Percentiles rank a stretch among this genome's conserved stretches.
phyloP scores from a whole-genome alignment of 441 rosid genomes.

The Biscutella auriculata region DNA sequence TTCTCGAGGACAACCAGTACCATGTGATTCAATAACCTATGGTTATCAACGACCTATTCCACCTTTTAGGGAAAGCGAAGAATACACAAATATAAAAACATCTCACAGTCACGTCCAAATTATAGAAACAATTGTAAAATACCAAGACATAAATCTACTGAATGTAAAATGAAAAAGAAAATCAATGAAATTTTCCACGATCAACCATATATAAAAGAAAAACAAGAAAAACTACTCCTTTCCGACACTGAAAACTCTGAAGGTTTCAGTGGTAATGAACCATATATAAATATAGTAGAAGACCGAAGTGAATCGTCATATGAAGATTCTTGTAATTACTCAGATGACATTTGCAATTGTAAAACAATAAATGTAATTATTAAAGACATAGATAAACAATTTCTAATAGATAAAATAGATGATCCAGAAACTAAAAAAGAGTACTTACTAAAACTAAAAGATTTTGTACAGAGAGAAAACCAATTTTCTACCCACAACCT shows the following conservation, averaged over 20 bases:
- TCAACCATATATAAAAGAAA: no score
- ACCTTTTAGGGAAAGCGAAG: not conserved
- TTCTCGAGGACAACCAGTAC: no score
- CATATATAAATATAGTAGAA: not conserved
- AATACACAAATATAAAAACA: not conserved
- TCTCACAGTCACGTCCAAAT: not conserved
- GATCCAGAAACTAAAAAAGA: not conserved
- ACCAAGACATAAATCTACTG: not conserved
- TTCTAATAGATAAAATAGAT: not conserved
- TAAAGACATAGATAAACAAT: not conserved
- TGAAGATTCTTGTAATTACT: not conserved
- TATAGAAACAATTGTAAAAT: not conserved
- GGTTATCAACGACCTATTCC: not conserved
- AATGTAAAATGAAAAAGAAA: not conserved
- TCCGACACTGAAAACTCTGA: not conserved
- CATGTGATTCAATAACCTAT: no score
- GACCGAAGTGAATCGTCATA: not conserved
- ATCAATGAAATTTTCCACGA: not conserved
- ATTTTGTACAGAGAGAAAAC: not conserved
- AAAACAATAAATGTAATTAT: not conserved
- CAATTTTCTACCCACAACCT: not conserved
- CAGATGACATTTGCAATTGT: not conserved
- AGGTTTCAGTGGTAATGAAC: not conserved
- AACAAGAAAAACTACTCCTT: not conserved
- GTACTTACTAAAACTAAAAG: not conserved